Conservation (phyloP, 345 rosid species). For the Toxicodendron radicans region DNA sequence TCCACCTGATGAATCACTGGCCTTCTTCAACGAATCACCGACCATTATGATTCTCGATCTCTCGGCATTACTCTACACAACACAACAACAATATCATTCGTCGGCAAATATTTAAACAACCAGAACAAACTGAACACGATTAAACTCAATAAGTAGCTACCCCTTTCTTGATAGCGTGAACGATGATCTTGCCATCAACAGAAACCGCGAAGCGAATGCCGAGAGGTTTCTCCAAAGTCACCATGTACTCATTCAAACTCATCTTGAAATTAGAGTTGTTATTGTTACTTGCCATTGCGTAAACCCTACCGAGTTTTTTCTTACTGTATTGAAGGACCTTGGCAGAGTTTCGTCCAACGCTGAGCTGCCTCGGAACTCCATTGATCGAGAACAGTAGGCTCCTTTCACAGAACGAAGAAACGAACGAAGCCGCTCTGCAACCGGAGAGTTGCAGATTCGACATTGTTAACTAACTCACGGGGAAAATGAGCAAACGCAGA, state of each 20-base stretch:
- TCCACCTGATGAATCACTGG: slow-evolving; percentile 54
- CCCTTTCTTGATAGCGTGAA: slow-evolving; percentile 80
- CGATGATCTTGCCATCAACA: slow-evolving; percentile 69
- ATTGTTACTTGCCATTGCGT: slow-evolving; percentile 43
- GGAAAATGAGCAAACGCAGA: not conserved
- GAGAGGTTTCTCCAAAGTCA: slow-evolving; percentile 78
- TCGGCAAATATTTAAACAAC: not conserved
- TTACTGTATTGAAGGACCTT: slow-evolving; percentile 9
- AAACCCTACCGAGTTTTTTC: slow-evolving; percentile 26
- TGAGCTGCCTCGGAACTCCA: slow-evolving; percentile 22
- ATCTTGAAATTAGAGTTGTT: slow-evolving; percentile 43
- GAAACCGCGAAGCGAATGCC: slow-evolving; percentile 83
- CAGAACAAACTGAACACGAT: not conserved
- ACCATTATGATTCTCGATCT: slow-evolving; percentile 88
- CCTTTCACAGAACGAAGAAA: slow-evolving; percentile 24
- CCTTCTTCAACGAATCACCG: slow-evolving; percentile 81
- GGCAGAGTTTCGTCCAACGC: not conserved
- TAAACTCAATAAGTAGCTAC: slow-evolving; percentile 27
- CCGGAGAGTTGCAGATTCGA: slow-evolving; percentile 27
- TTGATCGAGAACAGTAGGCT: slow-evolving; percentile 22
- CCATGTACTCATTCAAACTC: slow-evolving; percentile 95
- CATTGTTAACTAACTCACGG: slow-evolving; percentile 4
- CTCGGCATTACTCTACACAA: slow-evolving; percentile 79
- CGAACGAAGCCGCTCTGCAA: slow-evolving; percentile 24
- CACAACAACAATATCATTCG: not conserved